Conservation (phyloP, 768 basidiomycete species). For the Gelatoporia subvermispora region DNA sequence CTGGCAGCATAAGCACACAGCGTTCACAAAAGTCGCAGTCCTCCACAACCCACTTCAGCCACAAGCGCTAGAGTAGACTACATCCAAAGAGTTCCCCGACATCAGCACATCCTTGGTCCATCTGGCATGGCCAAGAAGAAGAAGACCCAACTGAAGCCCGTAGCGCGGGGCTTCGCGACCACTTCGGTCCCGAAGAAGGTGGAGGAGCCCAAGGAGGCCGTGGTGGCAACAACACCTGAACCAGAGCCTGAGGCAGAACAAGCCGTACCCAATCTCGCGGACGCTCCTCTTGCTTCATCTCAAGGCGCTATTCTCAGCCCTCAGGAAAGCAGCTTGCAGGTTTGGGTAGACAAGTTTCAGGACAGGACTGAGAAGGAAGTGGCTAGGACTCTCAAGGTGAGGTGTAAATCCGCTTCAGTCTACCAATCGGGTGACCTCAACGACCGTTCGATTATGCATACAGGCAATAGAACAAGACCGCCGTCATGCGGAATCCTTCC, state of each 20-base stretch:
- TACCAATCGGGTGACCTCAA: neutral
- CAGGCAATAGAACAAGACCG: constrained; percentile 82
- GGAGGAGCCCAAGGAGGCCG: constrained; percentile 8
- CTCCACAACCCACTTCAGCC: neutral
- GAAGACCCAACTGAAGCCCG: constrained; percentile 74
- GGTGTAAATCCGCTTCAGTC: constrained; percentile 1
- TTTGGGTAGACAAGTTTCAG: constrained; percentile 74
- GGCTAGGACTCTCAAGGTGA: constrained; percentile 62
- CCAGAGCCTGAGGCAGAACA: constrained; percentile 1
- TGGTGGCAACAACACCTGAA: constrained; percentile 7
- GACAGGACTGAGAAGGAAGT: constrained; percentile 90
- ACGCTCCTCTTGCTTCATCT: constrained; percentile 14
- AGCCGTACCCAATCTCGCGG: constrained; percentile 12
- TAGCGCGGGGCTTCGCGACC: constrained; percentile 74
- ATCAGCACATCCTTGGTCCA: neutral
- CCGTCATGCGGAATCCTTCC: constrained; percentile 60
- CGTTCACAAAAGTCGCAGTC: too few relatives aligned
- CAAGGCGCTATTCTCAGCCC: constrained; percentile 1
- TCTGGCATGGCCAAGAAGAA: constrained; percentile 74
- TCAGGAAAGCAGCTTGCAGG: constrained; percentile 60
- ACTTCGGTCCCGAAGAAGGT: constrained; percentile 78
- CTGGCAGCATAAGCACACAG: too few relatives aligned
- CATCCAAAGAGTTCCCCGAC: neutral
- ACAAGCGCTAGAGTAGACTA: neutral
- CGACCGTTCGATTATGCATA: neutral